phyloP scores from a whole-genome alignment of 1,284 basidiomycete species.

The Tilletia horrida region DNA sequence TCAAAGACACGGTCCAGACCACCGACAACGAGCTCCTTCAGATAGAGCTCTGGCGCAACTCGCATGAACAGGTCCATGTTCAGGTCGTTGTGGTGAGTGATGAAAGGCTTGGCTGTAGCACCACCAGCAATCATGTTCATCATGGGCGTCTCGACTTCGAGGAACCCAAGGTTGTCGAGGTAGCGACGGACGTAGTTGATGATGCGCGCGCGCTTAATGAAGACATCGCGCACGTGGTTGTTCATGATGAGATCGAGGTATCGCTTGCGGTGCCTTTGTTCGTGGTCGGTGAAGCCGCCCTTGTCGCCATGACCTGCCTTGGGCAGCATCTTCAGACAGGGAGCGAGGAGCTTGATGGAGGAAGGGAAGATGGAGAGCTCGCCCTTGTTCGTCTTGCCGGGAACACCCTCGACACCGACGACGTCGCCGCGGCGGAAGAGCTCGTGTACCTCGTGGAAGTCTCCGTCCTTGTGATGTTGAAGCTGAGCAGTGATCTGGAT shows the following conservation, averaged over 20 bases:
- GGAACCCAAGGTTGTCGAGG: constrained; percentile 87
- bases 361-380: constrained; percentile 87
- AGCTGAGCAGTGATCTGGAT: constrained; percentile 91
- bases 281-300: constrained; percentile 71
- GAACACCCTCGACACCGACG: constrained; percentile 83
- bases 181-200: constrained; percentile 70
- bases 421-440: constrained; percentile 93
- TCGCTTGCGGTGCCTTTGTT: constrained; percentile 95
- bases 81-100: constrained; percentile 98
- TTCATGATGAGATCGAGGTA: constrained; percentile 98
- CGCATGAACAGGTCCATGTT: constrained; percentile 96
- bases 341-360: constrained; percentile 82
- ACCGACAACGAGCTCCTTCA: constrained; percentile 96
- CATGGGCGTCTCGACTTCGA: constrained; percentile 99
- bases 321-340: constrained; percentile 89
- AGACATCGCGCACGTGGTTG: constrained; percentile 82
- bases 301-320: constrained; percentile 55
- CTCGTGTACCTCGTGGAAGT: constrained; percentile 74
- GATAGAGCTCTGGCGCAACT: constrained; percentile 93
- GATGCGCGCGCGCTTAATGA: constrained; percentile 70
- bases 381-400: constrained; percentile 90
- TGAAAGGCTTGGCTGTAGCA: constrained; percentile 95
- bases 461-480: constrained; percentile 63
- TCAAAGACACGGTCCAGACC: constrained; percentile 97
- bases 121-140: constrained; percentile 95